Evolutionary conservation across 2,329 filamentous ascomycete genomes (phyloP).

Genomic region (Sporothrix curviconia): DNA sequence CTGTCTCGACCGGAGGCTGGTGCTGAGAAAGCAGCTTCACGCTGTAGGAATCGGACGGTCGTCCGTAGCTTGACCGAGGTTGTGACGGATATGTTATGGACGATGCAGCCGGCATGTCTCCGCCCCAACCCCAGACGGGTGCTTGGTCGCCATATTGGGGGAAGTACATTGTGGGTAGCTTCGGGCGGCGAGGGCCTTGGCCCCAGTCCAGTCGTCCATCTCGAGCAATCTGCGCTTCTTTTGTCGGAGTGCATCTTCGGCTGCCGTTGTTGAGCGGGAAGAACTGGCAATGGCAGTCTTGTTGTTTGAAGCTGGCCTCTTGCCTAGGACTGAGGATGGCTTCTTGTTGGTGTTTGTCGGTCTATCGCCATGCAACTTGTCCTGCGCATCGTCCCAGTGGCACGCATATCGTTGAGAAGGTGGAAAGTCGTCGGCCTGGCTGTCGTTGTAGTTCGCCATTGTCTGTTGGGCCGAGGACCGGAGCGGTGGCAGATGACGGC

Average conservation of each 20-base stretch:
- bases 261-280: background rate
- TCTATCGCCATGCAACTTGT: no score
- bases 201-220: constrained; percentile 20
- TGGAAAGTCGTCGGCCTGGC: no score
- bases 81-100: background rate
- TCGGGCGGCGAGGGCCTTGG: background rate
- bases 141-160: background rate
- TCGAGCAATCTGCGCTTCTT: constrained; percentile 6
- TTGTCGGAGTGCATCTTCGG: background rate
- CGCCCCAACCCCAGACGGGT: constrained; percentile 15
- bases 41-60: background rate
- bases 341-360: no score
- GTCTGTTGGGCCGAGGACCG: background rate
- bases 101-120: background rate
- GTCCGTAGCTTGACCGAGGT: background rate
- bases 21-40: background rate
- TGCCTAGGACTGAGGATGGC: no score
- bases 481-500: background rate
- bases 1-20: background rate
- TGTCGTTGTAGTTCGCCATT: no score
- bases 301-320: no score
- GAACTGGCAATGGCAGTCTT: background rate
- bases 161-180: constrained; percentile 14
- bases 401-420: no score
- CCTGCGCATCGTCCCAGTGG: no score